These are phyloP conservation scores for Claviceps capensis DNA, from an alignment of 2,329 filamentous ascomycete species.

Conservation along the genomic window DNA sequence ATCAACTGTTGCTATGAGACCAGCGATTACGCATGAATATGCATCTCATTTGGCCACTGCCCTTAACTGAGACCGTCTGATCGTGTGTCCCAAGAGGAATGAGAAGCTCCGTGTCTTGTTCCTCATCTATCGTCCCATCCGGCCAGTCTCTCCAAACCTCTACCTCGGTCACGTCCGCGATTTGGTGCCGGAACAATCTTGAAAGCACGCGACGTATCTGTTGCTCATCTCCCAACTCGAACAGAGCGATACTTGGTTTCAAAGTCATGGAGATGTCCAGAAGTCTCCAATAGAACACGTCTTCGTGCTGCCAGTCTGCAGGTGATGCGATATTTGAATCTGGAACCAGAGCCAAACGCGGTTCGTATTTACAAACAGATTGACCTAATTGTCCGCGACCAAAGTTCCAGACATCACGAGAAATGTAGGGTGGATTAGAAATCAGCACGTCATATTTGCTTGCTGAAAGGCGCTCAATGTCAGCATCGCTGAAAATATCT, in stretches of 20 bases:
- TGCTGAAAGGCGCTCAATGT: conserved; percentile 15
- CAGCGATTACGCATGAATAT: conserved; percentile 17
- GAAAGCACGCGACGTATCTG: conserved; percentile 53
- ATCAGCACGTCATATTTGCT: conserved; percentile 51
- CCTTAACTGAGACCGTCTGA: conserved; percentile 24
- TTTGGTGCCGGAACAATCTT: conserved; percentile 24
- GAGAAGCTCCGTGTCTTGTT: conserved; percentile 14
- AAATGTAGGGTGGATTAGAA: conserved; percentile 89
- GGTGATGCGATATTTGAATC: conserved; percentile 15
- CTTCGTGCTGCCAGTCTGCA: conserved; percentile 22
- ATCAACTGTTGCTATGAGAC: not conserved
- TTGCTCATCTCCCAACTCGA: conserved; percentile 57
- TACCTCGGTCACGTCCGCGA: conserved; percentile 22
- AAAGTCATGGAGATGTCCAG: conserved; percentile 38
- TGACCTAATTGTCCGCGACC: conserved; percentile 38
- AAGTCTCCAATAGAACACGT: conserved; percentile 56
- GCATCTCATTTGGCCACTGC: conserved; percentile 33
- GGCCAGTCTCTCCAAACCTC: conserved; percentile 66
- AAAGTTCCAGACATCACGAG: conserved; percentile 30
- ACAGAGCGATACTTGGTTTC: conserved; percentile 41
- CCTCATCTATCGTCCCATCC: conserved; percentile 21
- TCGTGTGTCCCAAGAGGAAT: conserved; percentile 6
- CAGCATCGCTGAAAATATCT: conserved; percentile 33
- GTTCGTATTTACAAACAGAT: conserved; percentile 74
- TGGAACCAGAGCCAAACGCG: conserved; percentile 62